Percentiles rank a stretch among this genome's conserved stretches.
phyloP scores from a whole-genome alignment of 306 rosid genomes.

The Rubus parviflorus region DNA sequence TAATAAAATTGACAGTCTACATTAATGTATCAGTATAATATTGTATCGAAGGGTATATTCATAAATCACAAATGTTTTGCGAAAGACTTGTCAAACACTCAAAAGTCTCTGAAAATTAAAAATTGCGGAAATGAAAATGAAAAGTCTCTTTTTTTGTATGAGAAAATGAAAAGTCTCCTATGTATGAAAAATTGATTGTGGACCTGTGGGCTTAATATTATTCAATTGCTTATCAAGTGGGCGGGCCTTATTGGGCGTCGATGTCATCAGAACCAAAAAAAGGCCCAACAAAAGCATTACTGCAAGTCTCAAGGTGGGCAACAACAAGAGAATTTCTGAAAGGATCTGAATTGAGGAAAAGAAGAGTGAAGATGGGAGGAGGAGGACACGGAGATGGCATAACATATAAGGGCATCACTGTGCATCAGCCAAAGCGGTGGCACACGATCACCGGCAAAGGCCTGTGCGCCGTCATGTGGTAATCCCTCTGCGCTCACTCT shows the following conservation, averaged over 20 bases:
- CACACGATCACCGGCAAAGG: conserved; percentile 89
- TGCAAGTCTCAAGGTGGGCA: background rate
- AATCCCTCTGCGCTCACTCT: background rate
- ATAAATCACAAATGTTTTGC: too few relatives aligned
- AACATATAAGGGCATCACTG: conserved; percentile 47
- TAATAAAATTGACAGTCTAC: too few relatives aligned
- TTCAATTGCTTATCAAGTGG: too few relatives aligned
- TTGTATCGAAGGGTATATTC: too few relatives aligned
- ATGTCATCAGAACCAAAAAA: background rate
- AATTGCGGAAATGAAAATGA: too few relatives aligned
- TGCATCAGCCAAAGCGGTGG: conserved; percentile 80
- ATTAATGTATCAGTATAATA: too few relatives aligned
- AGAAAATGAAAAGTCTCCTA: too few relatives aligned
- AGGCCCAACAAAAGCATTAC: too few relatives aligned
- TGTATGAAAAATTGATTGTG: too few relatives aligned
- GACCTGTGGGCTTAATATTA: background rate
- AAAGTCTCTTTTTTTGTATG: too few relatives aligned
- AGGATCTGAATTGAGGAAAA: background rate
- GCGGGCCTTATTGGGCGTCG: background rate
- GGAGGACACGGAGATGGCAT: conserved; percentile 59
- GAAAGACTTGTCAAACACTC: too few relatives aligned
- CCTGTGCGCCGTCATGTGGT: conserved; percentile 97
- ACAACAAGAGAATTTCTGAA: background rate
- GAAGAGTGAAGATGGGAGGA: conserved; percentile 37
- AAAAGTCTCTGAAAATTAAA: too few relatives aligned